Base-by-base conservation (phyloP, 352 stramenopile genomes). In the Globisporangium rhizosaccharum region DNA sequence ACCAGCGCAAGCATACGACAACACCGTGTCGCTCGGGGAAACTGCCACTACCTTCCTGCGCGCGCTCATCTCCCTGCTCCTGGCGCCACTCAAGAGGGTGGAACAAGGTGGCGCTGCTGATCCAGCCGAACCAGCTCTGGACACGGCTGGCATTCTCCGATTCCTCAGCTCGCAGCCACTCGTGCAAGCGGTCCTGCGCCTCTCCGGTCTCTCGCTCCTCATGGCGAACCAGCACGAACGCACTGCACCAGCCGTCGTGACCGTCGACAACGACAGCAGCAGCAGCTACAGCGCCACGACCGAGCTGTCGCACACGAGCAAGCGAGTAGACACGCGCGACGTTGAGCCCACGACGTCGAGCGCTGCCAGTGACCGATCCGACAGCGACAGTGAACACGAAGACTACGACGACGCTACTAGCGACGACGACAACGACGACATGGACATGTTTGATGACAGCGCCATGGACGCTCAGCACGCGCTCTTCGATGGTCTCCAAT, bases 401-500 rank as follows among this genome's bases (percentile, higher is more conserved):
- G 36, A 18, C 17, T n/a, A 36, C n/a, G 50, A 49, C 51, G 25
- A 36, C 26, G 54, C 52, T 51, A 30, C 12, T 11, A 50, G 39
- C 39, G 41, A 37, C 15, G 37, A 11, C 20, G 55, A 54, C 6
- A 20, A 48, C 4, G 46, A 51, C 15, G 36, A 57, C 23, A 20
- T 44, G 10, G 36, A 53, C 33, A 46, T 46, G 25, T 74, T 41
- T 25, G 50, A 70, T 17, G 0, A 56, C 36, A 42, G 49, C 6
- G 36, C 67, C 37, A 41, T 62, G 5, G 44, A 56, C 64, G 65
- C 62, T 33, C 65, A 71, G 30, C 58, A 46, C 33, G 56, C 70
- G 49, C 62, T 82, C 46, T 78, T 85, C 17, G 76, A 87, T 37
- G 80, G 80, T 3, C 54, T 90, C n/a, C 51, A 86, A 52, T 90